Conservation (phyloP, 768 basidiomycete species). For the Phaffia australis region DNA sequence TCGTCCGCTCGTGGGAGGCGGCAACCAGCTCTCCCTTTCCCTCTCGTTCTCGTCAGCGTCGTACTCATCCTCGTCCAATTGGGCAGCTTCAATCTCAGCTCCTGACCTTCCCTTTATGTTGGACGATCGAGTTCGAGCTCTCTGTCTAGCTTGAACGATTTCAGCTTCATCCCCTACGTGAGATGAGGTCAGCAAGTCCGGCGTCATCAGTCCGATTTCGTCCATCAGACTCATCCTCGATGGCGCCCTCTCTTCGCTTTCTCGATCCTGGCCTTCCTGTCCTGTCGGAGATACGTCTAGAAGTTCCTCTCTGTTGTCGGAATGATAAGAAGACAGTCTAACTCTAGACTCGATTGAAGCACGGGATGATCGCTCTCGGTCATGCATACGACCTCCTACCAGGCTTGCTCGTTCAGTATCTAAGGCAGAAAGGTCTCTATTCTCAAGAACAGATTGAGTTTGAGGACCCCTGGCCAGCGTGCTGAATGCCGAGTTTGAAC, state of each 20-base stretch:
- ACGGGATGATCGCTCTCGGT: no score
- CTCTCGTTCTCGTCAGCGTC: slow-evolving; percentile 3
- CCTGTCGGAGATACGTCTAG: background rate
- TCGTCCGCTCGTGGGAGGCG: slow-evolving; percentile 15
- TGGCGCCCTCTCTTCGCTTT: background rate
- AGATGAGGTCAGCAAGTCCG: slow-evolving; percentile 2
- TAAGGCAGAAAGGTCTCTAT: no score
- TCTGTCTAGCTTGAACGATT: background rate
- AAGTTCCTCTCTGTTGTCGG: no score
- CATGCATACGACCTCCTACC: no score
- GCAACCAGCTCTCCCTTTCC: slow-evolving; percentile 20
- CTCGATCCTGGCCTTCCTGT: background rate
- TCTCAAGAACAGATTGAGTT: no score
- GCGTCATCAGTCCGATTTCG: slow-evolving; percentile 22
- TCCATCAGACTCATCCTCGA: slow-evolving; percentile 12
- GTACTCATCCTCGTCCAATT: background rate
- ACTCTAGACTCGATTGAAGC: no score
- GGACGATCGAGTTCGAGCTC: no score
- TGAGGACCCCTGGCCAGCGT: background rate
- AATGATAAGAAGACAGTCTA: no score
- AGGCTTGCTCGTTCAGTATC: no score
- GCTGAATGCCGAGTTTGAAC: background rate
- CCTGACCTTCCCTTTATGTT: no score
- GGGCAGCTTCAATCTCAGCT: no score
- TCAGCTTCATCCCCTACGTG: background rate